phyloP scores from a whole-genome alignment of 305 asterid genomes.

The Solanum hybrid region DNA sequence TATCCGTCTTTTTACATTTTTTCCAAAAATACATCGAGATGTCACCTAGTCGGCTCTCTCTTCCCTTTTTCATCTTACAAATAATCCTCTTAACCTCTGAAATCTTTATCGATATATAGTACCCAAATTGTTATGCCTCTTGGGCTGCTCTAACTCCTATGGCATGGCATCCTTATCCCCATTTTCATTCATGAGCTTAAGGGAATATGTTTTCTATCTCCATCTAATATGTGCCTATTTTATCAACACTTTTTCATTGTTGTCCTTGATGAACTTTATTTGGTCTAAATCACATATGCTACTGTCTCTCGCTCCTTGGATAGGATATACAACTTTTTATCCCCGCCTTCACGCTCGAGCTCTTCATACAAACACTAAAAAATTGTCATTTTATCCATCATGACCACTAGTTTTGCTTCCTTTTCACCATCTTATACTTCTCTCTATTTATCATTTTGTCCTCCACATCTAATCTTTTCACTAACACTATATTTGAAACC shows the following conservation, averaged over 20 bases:
- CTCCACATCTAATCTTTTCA: neutral
- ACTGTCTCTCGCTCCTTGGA: neutral
- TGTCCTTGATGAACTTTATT: neutral
- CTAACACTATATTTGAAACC: neutral
- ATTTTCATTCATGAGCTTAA: neutral
- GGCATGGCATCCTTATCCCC: neutral
- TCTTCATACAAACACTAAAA: neutral
- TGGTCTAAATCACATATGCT: neutral
- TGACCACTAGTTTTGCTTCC: neutral
- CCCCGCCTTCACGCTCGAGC: neutral
- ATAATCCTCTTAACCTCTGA: neutral
- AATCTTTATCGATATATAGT: neutral
- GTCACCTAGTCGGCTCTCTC: neutral
- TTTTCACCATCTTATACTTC: neutral
- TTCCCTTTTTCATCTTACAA: neutral
- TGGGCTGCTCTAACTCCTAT: neutral
- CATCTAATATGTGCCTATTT: neutral
- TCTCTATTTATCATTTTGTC: neutral
- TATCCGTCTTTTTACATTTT: neutral
- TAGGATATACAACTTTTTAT: neutral
- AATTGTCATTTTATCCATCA: neutral
- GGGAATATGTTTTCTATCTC: neutral
- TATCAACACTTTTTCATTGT: neutral
- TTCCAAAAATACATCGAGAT: neutral
- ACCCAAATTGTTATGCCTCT: neutral